phyloP scores from a whole-genome alignment of 2,329 filamentous ascomycete species.

The Fusarium denticulatum region DNA sequence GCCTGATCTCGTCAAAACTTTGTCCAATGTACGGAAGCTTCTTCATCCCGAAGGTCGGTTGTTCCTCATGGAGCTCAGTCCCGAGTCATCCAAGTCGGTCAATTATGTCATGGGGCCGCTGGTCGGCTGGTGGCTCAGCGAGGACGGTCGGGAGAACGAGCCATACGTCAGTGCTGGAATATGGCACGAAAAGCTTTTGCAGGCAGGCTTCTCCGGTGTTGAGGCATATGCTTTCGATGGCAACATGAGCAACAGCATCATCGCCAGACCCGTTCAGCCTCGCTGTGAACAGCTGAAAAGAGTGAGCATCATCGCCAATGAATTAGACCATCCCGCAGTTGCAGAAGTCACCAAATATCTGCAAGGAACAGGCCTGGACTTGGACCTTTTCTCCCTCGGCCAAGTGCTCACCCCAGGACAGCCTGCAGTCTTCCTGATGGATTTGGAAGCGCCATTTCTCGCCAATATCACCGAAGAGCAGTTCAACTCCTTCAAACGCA shows the following conservation, averaged over 20 bases:
- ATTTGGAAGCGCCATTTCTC: slow-evolving; percentile 6
- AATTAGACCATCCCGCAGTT: background rate
- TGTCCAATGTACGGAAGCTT: slow-evolving; percentile 8
- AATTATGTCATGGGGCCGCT: slow-evolving; percentile 8
- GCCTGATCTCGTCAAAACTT: slow-evolving; percentile 1
- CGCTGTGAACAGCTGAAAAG: background rate
- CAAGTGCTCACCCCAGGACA: background rate
- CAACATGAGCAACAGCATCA: slow-evolving; percentile 6
- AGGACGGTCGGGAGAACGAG: background rate
- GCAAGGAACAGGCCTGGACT: background rate
- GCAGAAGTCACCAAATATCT: background rate
- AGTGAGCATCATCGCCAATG: background rate
- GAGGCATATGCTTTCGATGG: slow-evolving; percentile 6
- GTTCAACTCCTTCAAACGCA: slow-evolving; percentile 1
- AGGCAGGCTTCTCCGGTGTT: slow-evolving; percentile 1
- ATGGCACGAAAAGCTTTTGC: background rate
- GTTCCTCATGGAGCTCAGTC: slow-evolving; percentile 4
- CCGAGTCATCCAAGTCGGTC: slow-evolving; percentile 3
- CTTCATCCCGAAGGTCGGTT: slow-evolving; percentile 19
- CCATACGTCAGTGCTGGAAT: slow-evolving; percentile 1
- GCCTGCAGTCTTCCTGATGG: slow-evolving; percentile 3
- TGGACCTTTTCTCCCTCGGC: slow-evolving; percentile 3
- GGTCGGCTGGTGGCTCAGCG: slow-evolving; percentile 3
- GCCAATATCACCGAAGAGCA: background rate
- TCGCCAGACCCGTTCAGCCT: slow-evolving; percentile 1